A percentile compares a stretch with the other conserved stretches of the same genome.
Conservation (phyloP, 805 yeast genomes). For the Tetrapisispora nanseiensis region DNA sequence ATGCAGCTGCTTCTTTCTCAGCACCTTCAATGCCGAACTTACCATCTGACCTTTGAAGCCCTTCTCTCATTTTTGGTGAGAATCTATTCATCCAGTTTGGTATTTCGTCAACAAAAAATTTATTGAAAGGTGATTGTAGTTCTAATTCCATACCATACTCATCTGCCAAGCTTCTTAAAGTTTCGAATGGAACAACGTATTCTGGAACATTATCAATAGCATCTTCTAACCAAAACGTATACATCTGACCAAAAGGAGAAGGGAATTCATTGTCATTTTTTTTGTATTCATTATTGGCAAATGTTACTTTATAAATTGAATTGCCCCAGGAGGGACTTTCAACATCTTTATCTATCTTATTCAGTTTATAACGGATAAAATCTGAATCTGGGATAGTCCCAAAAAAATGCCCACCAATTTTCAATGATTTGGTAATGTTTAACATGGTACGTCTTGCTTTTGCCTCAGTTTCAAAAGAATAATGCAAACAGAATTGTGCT, state of each 20-base stretch:
- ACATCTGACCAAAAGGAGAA: constrained; percentile 74
- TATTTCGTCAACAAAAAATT: constrained; percentile 71
- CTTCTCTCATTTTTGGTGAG: constrained; percentile 53
- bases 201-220: constrained; percentile 97
- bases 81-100: constrained; percentile 52
- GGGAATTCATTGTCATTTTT: constrained; percentile 67
- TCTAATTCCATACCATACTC: constrained; percentile 69
- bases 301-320: constrained; percentile 67
- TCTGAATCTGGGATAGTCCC: constrained; percentile 95
- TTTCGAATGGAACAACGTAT: constrained; percentile 90
- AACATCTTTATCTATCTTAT: constrained; percentile 39
- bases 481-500: constrained; percentile 88
- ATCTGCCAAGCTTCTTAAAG: constrained; percentile 71
- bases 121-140: constrained; percentile 67
- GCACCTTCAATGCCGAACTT: constrained; percentile 79
- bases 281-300: constrained; percentile 52
- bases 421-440: constrained; percentile 67
- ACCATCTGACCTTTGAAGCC: constrained; percentile 69
- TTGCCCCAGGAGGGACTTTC: constrained; percentile 70
- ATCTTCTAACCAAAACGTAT: constrained; percentile 73
- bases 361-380: constrained; percentile 58
- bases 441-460: constrained; percentile 63
- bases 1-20: constrained; percentile 78
- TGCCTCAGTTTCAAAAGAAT: constrained; percentile 81
- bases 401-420: constrained; percentile 76